These are phyloP conservation scores for Dipteronia sinensis DNA, from an alignment of 345 rosid genomes.

Conservation along the genomic window DNA sequence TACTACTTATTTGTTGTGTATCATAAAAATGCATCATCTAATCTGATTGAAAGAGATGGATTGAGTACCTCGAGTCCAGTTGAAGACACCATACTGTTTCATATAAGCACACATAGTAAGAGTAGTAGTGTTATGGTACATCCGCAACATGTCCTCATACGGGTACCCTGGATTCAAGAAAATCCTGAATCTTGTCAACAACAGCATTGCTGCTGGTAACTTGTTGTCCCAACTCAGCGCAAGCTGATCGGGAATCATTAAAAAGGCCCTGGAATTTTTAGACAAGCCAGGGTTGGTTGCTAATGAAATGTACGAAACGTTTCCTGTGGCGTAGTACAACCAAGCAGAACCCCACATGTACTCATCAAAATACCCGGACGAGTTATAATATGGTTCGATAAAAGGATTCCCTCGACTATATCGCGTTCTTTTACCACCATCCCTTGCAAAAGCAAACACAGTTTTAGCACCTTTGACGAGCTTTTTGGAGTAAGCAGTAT, in stretches of 20 bases:
- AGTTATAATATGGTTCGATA: constrained; percentile 64
- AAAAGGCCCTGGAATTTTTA: constrained; percentile 58
- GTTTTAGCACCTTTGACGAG: constrained; percentile 66
- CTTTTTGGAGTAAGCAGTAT: constrained; percentile 49
- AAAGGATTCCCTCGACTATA: constrained; percentile 49
- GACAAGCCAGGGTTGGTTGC: constrained; percentile 66
- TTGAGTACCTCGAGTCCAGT: constrained; percentile 34
- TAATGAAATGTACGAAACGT: constrained; percentile 47
- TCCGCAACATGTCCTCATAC: constrained; percentile 72
- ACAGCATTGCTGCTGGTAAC: constrained; percentile 85
- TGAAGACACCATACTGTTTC: constrained; percentile 37
- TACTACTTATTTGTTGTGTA: not conserved
- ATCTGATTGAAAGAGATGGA: not conserved
- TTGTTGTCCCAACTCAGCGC: constrained; percentile 82
- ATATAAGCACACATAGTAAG: constrained; percentile 83
- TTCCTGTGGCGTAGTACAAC: constrained; percentile 90
- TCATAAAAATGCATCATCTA: not conserved
- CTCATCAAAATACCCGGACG: constrained; percentile 75
- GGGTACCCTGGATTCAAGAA: constrained; percentile 81
- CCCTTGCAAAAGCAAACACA: constrained; percentile 63
- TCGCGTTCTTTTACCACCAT: constrained; percentile 35
- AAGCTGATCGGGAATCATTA: constrained; percentile 26
- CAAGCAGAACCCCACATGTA: constrained; percentile 86
- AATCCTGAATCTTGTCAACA: constrained; percentile 76
- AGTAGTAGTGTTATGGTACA: constrained; percentile 73